Conservation (phyloP, 306 rosid genomes). For the Vachellia pachyceras region DNA sequence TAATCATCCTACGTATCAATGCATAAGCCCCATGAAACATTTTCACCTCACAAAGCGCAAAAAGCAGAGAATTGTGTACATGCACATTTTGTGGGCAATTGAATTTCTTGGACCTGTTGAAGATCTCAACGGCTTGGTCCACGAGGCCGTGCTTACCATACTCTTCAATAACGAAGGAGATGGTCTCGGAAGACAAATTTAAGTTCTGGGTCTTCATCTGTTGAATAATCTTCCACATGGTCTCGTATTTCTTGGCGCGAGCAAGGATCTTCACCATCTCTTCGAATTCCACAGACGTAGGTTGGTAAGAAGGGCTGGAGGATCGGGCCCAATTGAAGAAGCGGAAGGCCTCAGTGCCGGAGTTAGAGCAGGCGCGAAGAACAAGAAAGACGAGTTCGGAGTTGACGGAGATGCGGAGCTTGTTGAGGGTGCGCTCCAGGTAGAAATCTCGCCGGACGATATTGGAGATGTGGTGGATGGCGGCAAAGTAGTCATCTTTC, state of each 20-base stretch:
- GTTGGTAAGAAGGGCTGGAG: conserved; percentile 60
- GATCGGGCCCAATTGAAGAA: conserved; percentile 93
- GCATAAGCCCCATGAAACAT: conserved; percentile 88
- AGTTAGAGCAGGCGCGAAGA: conserved; percentile 76
- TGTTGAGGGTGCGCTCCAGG: conserved; percentile 95
- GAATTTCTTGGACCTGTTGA: conserved; percentile 59
- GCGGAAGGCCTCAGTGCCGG: conserved; percentile 72
- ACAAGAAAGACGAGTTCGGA: conserved; percentile 92
- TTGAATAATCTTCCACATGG: conserved; percentile 83
- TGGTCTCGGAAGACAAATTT: conserved; percentile 63
- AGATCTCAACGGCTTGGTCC: conserved; percentile 75
- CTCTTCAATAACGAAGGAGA: conserved; percentile 64
- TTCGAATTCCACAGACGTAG: conserved; percentile 86
- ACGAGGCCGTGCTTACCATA: conserved; percentile 77
- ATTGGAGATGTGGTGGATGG: conserved; percentile 85
- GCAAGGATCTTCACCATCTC: conserved; percentile 79
- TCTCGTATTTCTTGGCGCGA: conserved; percentile 61
- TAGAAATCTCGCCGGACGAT: conserved; percentile 89
- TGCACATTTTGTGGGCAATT: conserved; percentile 58
- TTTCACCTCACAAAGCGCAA: conserved; percentile 68
- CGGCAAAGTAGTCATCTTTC: conserved; percentile 81
- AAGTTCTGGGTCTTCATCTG: conserved; percentile 63
- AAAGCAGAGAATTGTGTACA: conserved; percentile 73
- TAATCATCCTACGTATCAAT: conserved; percentile 75
- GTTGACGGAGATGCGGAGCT: conserved; percentile 68